These are phyloP conservation scores for Tetracentron sinense DNA, from an alignment of 164 flowering plant species.

Conservation along the genomic window DNA sequence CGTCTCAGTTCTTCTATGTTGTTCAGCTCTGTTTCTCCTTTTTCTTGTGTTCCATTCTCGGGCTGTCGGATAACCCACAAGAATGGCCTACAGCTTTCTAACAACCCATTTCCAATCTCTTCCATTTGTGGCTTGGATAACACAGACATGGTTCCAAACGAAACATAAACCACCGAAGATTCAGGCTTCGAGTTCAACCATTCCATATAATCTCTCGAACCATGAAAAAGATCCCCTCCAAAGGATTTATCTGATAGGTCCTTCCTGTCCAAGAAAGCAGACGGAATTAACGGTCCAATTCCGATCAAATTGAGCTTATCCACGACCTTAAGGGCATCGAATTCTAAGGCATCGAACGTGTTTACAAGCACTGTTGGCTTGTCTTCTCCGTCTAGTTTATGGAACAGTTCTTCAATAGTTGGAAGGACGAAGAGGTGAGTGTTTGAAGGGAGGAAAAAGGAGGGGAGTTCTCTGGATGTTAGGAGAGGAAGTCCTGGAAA, in stretches of 20 bases:
- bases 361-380: conserved; percentile 39
- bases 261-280: no score
- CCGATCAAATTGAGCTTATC: no score
- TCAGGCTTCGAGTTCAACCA: no score
- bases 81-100: conserved; percentile 13
- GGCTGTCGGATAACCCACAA: conserved; percentile 27
- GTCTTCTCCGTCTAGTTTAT: conserved; percentile 8
- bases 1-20: conserved; percentile 51
- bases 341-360: conserved; percentile 42
- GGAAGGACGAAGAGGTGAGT: no score
- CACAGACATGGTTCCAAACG: no score
- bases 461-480: no score
- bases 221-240: no score
- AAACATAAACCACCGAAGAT: no score
- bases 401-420: background rate
- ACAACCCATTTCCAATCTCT: conserved; percentile 21
- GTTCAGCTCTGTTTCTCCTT: background rate
- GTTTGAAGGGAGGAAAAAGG: no score
- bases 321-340: conserved; percentile 6
- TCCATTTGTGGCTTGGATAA: no score
- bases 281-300: conserved; percentile 53
- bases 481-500: conserved; percentile 24
- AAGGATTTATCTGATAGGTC: no score
- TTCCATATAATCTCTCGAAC: background rate
- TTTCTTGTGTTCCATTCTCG: background rate